Evolutionary conservation across 345 rosid genomes (phyloP), one percentile per base, ranked within the genome.

Genomic region (Nasturtium officinale): DNA sequence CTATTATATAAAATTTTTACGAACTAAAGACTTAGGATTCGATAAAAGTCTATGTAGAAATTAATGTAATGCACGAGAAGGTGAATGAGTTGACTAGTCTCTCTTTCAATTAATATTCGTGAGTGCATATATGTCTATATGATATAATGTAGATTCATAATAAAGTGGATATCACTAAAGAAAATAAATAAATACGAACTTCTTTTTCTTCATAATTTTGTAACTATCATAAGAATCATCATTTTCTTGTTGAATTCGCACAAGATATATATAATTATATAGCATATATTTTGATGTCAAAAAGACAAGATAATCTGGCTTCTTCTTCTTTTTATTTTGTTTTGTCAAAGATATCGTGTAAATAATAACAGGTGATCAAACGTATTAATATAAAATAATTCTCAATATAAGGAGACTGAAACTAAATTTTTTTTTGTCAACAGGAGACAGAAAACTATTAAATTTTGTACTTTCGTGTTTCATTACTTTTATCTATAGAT

Each of bases 31-130:
- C 74, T 75, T 67, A 60, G 74, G 79, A 75, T 75, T 68, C 79
- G 69, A 75, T 52, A 60, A 51, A 51, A 46, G 52, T 66, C 64
- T 66, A 28, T 48, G 43, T 60, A 1, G 63, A 25, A 40, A 38
- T 62, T 56, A 54, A 69, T 70, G 75, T 29, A 55, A 17, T 38
- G 60, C 76, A 76, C 79, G 76, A 63, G 79, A 76, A 62, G 25
- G 8, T 63, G 66, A 76, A 53, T 65, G 33, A 46, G 61, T 77
- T 64, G 76, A 70, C 79, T 64, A 64, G 71, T 77, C 72, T 48
- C 12, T 56, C 40, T 75, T 67, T 29, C 10, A 43, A 53, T 54
- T 68, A 20, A 53, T 61, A 7, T 53, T 60, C 73, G 45, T 21
- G 53, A 68, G 26, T 32, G 21, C 32, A 25, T 69, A 51, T 42